These are phyloP conservation scores for Peronospora destructor DNA, from an alignment of 352 stramenopile genomes.

Conservation along the genomic window DNA sequence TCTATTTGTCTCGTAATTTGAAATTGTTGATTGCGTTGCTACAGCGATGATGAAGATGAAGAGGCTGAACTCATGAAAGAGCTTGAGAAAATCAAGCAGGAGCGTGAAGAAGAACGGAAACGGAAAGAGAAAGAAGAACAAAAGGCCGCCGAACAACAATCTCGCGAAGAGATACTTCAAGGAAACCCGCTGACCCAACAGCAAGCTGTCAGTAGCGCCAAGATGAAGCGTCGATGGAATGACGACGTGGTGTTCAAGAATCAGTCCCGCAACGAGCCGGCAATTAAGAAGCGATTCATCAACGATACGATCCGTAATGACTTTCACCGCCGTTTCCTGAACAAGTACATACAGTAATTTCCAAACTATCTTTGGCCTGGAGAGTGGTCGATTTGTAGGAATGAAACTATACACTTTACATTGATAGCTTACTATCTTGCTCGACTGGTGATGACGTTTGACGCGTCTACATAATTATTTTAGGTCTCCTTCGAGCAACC, in stretches of 20 bases:
- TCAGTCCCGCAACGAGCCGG: conserved; percentile 91
- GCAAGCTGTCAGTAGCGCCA: conserved; percentile 34
- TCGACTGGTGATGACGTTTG: too few species aligned
- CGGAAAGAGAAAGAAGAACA: conserved; percentile 87
- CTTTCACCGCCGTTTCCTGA: conserved; percentile 98
- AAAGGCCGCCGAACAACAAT: conserved; percentile 67
- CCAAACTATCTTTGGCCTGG: not conserved
- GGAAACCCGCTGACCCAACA: conserved; percentile 89
- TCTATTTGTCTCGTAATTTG: not conserved
- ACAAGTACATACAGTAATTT: conserved; percentile 90
- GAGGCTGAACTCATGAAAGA: conserved; percentile 95
- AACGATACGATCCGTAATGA: conserved; percentile 99
- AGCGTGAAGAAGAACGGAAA: conserved; percentile 90
- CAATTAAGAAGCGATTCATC: conserved; percentile 97
- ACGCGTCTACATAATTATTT: too few species aligned
- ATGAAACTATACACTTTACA: too few species aligned
- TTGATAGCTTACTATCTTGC: too few species aligned
- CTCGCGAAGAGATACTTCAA: conserved; percentile 89
- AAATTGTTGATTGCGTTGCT: conserved; percentile 1
- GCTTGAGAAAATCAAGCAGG: conserved; percentile 96
- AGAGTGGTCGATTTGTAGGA: not conserved
- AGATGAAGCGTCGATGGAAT: conserved; percentile 97
- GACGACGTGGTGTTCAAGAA: conserved; percentile 99
- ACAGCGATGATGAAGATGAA: conserved; percentile 92
- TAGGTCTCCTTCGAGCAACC: too few species aligned